Evolutionary conservation across 148 eudicot species (phyloP).

Genomic region (Silene uniflora): DNA sequence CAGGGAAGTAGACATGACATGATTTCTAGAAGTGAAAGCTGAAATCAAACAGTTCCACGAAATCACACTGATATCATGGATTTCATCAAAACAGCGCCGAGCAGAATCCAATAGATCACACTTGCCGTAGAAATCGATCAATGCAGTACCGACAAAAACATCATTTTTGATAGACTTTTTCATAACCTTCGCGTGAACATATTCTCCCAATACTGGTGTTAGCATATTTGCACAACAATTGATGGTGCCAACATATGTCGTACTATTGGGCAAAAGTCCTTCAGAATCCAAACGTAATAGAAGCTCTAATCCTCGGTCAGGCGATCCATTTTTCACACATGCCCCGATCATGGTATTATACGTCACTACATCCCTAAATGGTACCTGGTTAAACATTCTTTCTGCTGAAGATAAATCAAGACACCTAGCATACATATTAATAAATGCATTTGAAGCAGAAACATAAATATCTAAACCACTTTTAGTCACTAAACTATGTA

Average conservation of each 20-base stretch:
- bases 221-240: slow-evolving; percentile 41
- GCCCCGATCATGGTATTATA: slow-evolving; percentile 64
- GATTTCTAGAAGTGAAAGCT: slow-evolving; percentile 35
- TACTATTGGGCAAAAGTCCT: slow-evolving; percentile 43
- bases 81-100: slow-evolving; percentile 53
- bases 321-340: slow-evolving; percentile 34
- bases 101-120: slow-evolving; percentile 40
- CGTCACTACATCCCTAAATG: slow-evolving; percentile 49
- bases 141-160: slow-evolving; percentile 58
- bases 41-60: slow-evolving; percentile 69
- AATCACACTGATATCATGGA: slow-evolving; percentile 46
- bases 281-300: slow-evolving; percentile 31
- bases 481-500: slow-evolving; percentile 53
- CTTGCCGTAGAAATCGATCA: slow-evolving; percentile 65
- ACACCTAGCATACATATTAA: slow-evolving; percentile 55
- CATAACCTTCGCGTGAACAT: slow-evolving; percentile 53
- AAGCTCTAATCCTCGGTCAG: slow-evolving; percentile 39
- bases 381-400: slow-evolving; percentile 38
- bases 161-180: slow-evolving; percentile 39
- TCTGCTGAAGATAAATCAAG: slow-evolving; percentile 30
- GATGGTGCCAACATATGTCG: slow-evolving; percentile 45
- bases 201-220: slow-evolving; percentile 37
- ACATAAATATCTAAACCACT: slow-evolving; percentile 34
- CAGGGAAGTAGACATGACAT: slow-evolving; percentile 25
- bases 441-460: slow-evolving; percentile 47